Conservation (phyloP, 2,329 filamentous ascomycete species). For the Aspergillus texensis region DNA sequence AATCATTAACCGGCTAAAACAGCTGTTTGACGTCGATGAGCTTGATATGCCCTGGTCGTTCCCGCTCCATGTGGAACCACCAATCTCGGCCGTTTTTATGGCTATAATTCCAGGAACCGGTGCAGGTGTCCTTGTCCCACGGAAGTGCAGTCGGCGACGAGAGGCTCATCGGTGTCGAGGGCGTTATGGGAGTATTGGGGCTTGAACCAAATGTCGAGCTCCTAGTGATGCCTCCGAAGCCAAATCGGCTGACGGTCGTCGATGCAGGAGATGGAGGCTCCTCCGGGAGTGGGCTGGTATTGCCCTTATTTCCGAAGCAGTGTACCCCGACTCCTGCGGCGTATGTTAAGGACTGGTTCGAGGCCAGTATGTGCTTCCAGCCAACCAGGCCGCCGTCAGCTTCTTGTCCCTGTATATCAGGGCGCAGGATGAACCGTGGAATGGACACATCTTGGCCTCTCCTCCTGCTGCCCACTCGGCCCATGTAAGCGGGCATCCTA, state of each 20-base stretch:
- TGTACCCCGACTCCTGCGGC: conserved; percentile 37
- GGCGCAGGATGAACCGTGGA: conserved; percentile 44
- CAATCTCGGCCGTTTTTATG: conserved; percentile 46
- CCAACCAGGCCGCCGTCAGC: conserved; percentile 47
- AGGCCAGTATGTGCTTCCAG: conserved; percentile 48
- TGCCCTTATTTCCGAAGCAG: conserved; percentile 33
- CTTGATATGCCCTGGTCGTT: conserved; percentile 38
- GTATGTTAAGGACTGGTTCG: conserved; percentile 44
- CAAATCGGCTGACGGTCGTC: conserved; percentile 35
- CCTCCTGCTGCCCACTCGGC: conserved; percentile 34
- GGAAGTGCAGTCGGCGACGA: conserved; percentile 31
- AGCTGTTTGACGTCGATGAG: conserved; percentile 37
- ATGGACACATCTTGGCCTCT: conserved; percentile 32
- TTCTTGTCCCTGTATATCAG: conserved; percentile 46
- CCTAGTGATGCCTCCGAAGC: conserved; percentile 38
- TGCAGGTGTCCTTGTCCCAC: conserved; percentile 48
- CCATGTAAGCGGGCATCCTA: conserved; percentile 47
- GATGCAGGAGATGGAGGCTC: conserved; percentile 37
- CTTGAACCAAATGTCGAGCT: conserved; percentile 34
- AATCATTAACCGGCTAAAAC: conserved; percentile 28
- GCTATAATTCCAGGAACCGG: conserved; percentile 46
- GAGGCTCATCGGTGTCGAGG: conserved; percentile 35
- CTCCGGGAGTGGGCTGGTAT: conserved; percentile 27
- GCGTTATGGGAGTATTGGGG: conserved; percentile 35
- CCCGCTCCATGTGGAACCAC: conserved; percentile 50